Evolutionary conservation across 2,329 filamentous ascomycete species (phyloP).

Genomic region (Epichloe elymi): DNA sequence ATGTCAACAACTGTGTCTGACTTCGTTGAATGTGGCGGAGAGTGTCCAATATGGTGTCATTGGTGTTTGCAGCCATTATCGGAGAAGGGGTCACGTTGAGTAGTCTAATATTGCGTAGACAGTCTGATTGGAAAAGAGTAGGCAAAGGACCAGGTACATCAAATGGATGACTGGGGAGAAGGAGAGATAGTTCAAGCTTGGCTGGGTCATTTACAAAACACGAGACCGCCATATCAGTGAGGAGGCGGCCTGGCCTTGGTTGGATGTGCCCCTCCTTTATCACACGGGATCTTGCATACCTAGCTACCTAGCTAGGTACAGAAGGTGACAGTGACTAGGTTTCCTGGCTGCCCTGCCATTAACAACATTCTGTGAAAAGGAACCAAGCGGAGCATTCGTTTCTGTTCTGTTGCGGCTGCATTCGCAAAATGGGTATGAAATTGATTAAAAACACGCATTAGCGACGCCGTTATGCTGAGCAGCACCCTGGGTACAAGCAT

Average conservation of each 20-base stretch:
- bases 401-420: too few relatives aligned
- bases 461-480: too few relatives aligned
- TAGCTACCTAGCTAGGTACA: background rate
- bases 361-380: background rate
- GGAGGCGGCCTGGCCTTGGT: background rate
- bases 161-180: background rate
- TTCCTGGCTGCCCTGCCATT: background rate
- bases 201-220: background rate
- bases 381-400: background rate
- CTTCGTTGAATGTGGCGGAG: slow-evolving; percentile 29
- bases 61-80: background rate
- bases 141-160: background rate
- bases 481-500: too few relatives aligned
- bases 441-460: background rate
- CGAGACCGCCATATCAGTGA: background rate
- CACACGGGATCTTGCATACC: background rate
- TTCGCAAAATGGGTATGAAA: too few relatives aligned
- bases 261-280: background rate
- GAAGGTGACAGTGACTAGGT: background rate
- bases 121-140: background rate
- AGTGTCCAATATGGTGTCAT: slow-evolving; percentile 14
- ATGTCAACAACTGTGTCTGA: slow-evolving; percentile 27
- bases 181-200: too few relatives aligned
- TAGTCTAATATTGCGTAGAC: too few relatives aligned
- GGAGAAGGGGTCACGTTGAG: background rate